Evolutionary conservation across 495 filamentous ascomycete genomes (phyloP), one percentile per base, ranked within the genome.

Genomic region (Aspergillus coremiiformis): DNA sequence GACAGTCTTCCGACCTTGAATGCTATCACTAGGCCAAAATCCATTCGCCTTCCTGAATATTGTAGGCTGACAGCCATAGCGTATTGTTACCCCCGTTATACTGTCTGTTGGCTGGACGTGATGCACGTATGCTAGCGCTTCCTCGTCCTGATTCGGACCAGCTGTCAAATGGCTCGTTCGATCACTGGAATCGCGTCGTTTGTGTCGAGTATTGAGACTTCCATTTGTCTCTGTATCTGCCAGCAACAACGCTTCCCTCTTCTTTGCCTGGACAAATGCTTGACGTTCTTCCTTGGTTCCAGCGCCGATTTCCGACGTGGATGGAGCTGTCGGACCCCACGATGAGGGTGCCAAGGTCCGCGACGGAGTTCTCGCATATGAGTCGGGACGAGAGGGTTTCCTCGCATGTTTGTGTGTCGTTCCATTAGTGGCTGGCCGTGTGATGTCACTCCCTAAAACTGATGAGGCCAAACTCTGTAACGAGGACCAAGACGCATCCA

Each of bases 1-100:
- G 14, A 98, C 76, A 17, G 79, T 83, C 57, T 89, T 88, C 35
- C 90, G 82, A 47, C 81, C 79, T 63, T 96, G 91, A 30, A 96
- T 85, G 49, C 79, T 85, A 63, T 96, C 94, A 52, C 88, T 88
- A 7, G 89, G 87, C 93, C 93, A 97, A 57, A 98, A 79, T 15
- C 92, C 82, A 62, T 98, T 98, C 22, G 89, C 86, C 63, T 89
- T 90, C 21, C 86, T 72, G 51, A 98, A 86, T 0, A 87, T 75
- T 23, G 86, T 82, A 41, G 86, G 77, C 52, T 84, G 80, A 59
- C 90, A 96, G 55, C 86, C 86, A 67, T 93, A 98, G 54, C 82
- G 86, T 39, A 98, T 88, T 22, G 88, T 86, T 17, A 98, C 84
- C 2, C 93, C 91, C 1, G 89, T 89, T 51, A 96, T 82, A 11